phyloP scores from a whole-genome alignment of 768 basidiomycete species.

The Filobasidium wieringae region DNA sequence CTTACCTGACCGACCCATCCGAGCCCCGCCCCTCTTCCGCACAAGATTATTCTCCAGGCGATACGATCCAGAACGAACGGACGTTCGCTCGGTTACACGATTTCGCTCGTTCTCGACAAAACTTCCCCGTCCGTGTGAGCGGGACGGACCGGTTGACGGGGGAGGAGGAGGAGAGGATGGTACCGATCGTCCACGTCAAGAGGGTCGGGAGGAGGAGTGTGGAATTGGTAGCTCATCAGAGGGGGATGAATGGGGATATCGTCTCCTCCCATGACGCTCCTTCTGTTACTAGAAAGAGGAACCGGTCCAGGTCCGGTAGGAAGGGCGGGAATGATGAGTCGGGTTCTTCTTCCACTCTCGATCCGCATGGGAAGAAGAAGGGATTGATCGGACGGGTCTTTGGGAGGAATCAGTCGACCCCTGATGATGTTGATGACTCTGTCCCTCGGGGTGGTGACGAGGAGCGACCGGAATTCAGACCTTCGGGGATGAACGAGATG shows the following conservation, averaged over 20 bases:
- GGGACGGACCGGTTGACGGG: background rate
- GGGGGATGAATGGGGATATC: background rate
- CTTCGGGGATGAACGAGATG: constrained; percentile 1
- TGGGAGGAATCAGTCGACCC: constrained; percentile 4
- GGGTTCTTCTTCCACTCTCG: background rate
- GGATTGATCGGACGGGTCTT: constrained; percentile 10
- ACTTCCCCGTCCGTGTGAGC: constrained; percentile 16
- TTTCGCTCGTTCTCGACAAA: constrained; percentile 24
- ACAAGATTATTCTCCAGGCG: no score
- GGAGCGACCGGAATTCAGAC: background rate
- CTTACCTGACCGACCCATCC: no score
- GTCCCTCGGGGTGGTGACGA: background rate
- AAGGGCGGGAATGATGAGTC: background rate
- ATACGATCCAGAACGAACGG: no score
- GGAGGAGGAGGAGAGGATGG: background rate
- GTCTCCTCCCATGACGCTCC: background rate
- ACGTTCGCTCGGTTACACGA: no score
- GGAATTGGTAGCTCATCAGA: constrained; percentile 15
- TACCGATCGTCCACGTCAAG: constrained; percentile 28
- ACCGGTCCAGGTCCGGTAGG: background rate
- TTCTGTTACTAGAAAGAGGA: background rate
- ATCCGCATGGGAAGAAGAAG: background rate
- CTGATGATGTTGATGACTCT: background rate
- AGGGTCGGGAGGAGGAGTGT: constrained; percentile 30
- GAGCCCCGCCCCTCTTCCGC: no score